phyloP scores from a whole-genome alignment of 2,329 filamentous ascomycete genomes.

The Penicillium sp. region DNA sequence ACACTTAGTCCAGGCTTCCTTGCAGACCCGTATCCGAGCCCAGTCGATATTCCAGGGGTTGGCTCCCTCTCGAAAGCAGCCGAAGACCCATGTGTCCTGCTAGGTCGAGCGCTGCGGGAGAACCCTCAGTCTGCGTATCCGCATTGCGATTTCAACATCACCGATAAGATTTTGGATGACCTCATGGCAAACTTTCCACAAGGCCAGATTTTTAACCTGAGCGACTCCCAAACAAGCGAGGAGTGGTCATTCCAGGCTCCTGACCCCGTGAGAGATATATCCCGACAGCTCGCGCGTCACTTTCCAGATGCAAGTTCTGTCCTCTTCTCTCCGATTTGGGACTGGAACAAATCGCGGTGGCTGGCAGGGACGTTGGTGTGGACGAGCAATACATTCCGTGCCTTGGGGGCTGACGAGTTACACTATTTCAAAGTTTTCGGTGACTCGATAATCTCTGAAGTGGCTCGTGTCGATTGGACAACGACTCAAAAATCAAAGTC shows the following conservation, averaged over 20 bases:
- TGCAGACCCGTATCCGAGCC: conserved; percentile 19
- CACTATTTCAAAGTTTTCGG: conserved; percentile 41
- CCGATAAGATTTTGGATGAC: conserved; percentile 24
- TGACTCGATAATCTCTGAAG: conserved; percentile 43
- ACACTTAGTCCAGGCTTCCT: conserved; percentile 23
- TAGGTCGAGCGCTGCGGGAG: conserved; percentile 24
- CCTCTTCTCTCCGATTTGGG: conserved; percentile 39
- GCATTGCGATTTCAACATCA: conserved; percentile 6
- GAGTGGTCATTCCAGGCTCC: background rate
- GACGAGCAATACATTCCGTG: conserved; percentile 28
- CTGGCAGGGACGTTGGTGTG: conserved; percentile 36
- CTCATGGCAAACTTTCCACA: conserved; percentile 31
- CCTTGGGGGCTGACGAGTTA: conserved; percentile 30
- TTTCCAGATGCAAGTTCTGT: conserved; percentile 32
- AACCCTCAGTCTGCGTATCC: background rate
- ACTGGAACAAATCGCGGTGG: conserved; percentile 37
- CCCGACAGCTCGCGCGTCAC: conserved; percentile 6
- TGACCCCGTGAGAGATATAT: conserved; percentile 18
- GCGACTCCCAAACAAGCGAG: conserved; percentile 1
- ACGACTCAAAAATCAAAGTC: conserved; percentile 52
- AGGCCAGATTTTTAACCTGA: conserved; percentile 31
- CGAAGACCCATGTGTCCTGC: conserved; percentile 23
- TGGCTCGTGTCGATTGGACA: conserved; percentile 40
- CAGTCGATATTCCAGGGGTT: conserved; percentile 20
- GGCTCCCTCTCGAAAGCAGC: conserved; percentile 22